Base-by-base conservation (phyloP, 805 yeast species). In the Candida morakotiae region DNA sequence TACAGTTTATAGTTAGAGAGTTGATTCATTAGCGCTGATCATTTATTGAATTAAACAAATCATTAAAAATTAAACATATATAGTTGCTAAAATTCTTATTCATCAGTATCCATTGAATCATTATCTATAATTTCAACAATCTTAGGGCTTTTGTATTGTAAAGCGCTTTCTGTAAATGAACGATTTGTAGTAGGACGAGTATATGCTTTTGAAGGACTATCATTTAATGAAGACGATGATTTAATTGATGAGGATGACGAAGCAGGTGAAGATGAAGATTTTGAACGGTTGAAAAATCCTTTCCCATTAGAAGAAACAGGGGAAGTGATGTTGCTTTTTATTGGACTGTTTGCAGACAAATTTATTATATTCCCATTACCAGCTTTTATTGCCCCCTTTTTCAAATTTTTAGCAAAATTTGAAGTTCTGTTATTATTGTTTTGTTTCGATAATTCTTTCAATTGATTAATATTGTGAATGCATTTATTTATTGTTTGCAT, bases 401-500 rank as follows among this genome's bases (percentile, higher is more conserved):
- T 68, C 50, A 69, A 59, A 40, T 64, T 63, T 44, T 62, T 66
- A 4, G 77, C 75, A 45, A 73, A 70, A 35, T 66, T 67, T 1
- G 75, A 61, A 1, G 70, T 59, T 21, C 72, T 50, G 43, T 71
- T 67, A 41, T 61, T 60, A 46, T 67, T 72, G 41, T 69, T 71
- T 34, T 67, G 72, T 39, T 71, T 53, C 6, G 79, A 66, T 31
- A 76, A 56, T 49, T 79, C 83, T 52, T 77, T 79, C 49, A 79
- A 56, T 49, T 77, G 83, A 46, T 71, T 74, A 52, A 79, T 71
- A 48, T 78, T 79, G 52, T 83, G 89, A 30, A 86, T 83, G 51
- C 93, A 85, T 56, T 85, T 86, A 45, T 81, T 80, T 41, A 87
- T 86, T 4, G 95, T 87, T 60, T 87, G 95, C 54, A 86, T 78